Conservation (phyloP, 768 basidiomycete species). For the Leccinum incarnatum region DNA sequence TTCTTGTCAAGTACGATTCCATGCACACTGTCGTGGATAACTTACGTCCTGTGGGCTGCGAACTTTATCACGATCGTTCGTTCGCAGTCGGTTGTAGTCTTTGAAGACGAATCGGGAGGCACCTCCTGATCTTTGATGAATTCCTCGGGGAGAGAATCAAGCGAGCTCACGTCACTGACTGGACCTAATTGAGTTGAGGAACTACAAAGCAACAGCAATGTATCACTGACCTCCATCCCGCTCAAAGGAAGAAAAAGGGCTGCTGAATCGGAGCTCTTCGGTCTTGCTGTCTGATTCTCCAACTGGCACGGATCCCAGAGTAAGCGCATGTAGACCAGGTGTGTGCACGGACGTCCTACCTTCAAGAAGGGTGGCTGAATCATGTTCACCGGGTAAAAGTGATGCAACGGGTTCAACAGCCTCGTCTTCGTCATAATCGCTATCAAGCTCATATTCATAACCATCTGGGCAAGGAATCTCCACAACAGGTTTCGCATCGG, state of each 20-base stretch:
- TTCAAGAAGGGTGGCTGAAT: not conserved
- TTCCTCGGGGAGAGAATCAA: slow-evolving; percentile 3
- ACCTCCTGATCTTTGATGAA: not conserved
- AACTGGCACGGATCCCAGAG: slow-evolving; percentile 1
- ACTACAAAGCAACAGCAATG: not conserved
- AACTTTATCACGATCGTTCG: slow-evolving; percentile 8
- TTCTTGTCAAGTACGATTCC: not conserved
- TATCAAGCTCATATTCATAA: slow-evolving; percentile 24
- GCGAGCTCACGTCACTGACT: slow-evolving; percentile 5
- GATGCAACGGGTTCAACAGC: not conserved
- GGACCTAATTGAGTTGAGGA: slow-evolving; percentile 12
- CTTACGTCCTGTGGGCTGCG: slow-evolving; percentile 19
- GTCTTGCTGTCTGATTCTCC: not conserved
- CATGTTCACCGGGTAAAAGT: not conserved
- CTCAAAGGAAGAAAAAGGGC: slow-evolving; percentile 9
- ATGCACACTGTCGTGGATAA: not conserved
- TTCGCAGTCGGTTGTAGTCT: not conserved
- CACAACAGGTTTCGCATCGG: not conserved
- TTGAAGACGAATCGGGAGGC: not conserved
- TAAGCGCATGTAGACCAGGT: not conserved
- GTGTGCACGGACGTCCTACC: not conserved
- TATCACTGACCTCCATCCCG: slow-evolving; percentile 6
- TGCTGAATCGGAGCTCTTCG: not conserved
- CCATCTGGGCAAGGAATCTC: slow-evolving; percentile 6
- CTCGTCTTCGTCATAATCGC: slow-evolving; percentile 24